Conservation (phyloP, 2,329 filamentous ascomycete genomes). For the Calonectria henricotiae region DNA sequence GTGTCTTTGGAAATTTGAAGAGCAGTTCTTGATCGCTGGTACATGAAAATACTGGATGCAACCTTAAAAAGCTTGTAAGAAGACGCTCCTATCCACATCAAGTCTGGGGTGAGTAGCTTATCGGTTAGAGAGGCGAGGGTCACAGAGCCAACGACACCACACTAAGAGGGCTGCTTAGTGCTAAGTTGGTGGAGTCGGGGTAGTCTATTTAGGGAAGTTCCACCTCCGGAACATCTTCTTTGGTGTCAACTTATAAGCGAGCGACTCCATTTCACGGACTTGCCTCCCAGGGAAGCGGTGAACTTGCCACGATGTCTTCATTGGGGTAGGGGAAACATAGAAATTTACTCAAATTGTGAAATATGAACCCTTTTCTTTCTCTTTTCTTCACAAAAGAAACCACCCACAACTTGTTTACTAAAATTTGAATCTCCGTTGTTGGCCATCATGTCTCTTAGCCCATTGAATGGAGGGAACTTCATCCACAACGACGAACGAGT, state of each 20-base stretch:
- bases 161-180: neutral
- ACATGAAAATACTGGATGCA: no score
- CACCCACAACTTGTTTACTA: neutral
- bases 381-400: neutral
- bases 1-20: no score
- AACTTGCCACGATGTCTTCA: neutral
- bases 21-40: no score
- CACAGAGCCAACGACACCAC: neutral
- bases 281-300: neutral
- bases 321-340: neutral
- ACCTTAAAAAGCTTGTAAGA: no score
- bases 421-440: neutral
- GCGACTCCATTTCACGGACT: neutral
- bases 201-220: neutral
- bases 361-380: neutral
- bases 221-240: constrained; percentile 1
- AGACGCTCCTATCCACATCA: no score
- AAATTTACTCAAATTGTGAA: neutral
- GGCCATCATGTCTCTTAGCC: constrained; percentile 5
- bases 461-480: constrained; percentile 18
- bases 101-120: no score
- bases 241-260: neutral
- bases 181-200: neutral
- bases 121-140: neutral
- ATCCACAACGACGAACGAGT: constrained; percentile 10